Conservation (phyloP, 2,329 filamentous ascomycete species). For the Ophiostoma populinum region DNA sequence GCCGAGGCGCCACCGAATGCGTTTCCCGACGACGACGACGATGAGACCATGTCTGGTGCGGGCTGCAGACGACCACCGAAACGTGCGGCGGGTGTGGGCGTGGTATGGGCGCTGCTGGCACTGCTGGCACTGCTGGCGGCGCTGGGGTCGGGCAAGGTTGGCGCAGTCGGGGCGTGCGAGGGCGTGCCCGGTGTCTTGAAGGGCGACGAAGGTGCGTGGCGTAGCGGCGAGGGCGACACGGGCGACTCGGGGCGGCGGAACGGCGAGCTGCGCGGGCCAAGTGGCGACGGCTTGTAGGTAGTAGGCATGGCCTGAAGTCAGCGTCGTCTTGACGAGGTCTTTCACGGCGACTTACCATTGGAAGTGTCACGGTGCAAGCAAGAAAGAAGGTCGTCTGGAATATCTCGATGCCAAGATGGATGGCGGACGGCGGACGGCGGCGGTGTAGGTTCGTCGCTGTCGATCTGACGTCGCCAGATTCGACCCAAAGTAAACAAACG, state of each 20-base stretch:
- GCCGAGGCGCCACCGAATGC: constrained; percentile 26
- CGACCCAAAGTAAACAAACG: constrained; percentile 9
- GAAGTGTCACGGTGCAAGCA: no score
- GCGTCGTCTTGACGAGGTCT: neutral
- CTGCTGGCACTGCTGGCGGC: neutral
- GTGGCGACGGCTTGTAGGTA: constrained; percentile 52
- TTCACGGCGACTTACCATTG: no score
- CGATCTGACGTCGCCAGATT: neutral
- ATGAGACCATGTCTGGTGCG: constrained; percentile 17
- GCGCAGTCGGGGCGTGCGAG: constrained; percentile 5
- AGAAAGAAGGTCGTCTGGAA: no score
- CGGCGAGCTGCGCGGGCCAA: constrained; percentile 49
- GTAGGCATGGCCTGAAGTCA: constrained; percentile 30
- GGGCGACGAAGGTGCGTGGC: constrained; percentile 46
- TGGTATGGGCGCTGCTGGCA: neutral
- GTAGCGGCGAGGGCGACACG: constrained; percentile 46
- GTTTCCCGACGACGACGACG: constrained; percentile 12
- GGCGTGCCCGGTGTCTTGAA: constrained; percentile 27
- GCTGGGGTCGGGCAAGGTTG: constrained; percentile 5
- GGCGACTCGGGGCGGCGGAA: constrained; percentile 46
- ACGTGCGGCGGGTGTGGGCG: constrained; percentile 18
- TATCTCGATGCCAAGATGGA: no score
- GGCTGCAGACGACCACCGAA: constrained; percentile 21
- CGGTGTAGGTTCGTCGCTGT: neutral
- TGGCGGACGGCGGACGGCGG: no score